Evolutionary conservation across 345 rosid species (phyloP), one percentile per base, ranked within the genome.

Genomic region (Camelina laxa): DNA sequence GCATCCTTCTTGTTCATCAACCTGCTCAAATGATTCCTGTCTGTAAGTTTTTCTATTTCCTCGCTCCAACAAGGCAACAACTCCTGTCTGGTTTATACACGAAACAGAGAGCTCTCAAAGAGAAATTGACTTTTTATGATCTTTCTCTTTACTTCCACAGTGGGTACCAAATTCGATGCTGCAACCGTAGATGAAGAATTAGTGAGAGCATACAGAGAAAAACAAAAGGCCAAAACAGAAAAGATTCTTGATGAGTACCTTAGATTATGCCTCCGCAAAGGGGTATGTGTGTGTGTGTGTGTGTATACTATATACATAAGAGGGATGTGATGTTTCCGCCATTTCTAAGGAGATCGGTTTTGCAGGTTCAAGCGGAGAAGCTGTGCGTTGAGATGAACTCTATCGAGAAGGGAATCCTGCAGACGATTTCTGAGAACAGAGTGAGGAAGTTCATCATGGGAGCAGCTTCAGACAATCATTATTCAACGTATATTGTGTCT

Each of bases 371-470:
- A 35, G 91, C 92, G 21, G 97, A 93, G 84, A 88, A 82, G 71
- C 64, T 75, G 5, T 71, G 51, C 56, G 72, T 69, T 59, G 98
- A 89, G 63, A 80, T 59, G 72, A 84, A 80, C 33, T 75, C 79
- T 63, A 78, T 88, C 2, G 96, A 89, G 74, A 83, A 85, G 51
- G 98, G 97, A 19, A 84, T 91, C 61, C 57, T 88, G 59, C 76
- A 87, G 60, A 81, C 89, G 31, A 74, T 93, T 22, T 73, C 81
- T 39, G 60, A 42, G 58, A 66, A 84, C 42, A 82, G 78, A 39
- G 87, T 88, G 20, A 82, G 75, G 78, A 84, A 87, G 79, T 86
- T 93, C 41, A 85, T 89, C 10, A 91, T 93, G 92, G 98, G 98
- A 80, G 93, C 91, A 74, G 91, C 98, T 69, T 84, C 88, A 15